Evolutionary conservation across 192 early-diverging fungal genomes (phyloP).

Genomic region (Umbelopsis ramanniana): DNA sequence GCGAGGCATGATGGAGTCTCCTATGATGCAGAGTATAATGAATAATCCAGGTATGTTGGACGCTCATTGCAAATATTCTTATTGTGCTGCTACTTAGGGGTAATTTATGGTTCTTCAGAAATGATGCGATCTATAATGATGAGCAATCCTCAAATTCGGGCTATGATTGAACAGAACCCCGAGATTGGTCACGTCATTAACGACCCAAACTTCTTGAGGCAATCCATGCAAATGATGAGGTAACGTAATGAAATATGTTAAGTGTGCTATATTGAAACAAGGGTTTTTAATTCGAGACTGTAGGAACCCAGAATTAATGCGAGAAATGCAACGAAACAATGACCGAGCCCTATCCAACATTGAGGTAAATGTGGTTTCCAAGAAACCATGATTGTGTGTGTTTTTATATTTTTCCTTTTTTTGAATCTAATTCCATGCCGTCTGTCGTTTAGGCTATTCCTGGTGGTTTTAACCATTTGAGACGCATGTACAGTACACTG

Average conservation of each 20-base stretch:
- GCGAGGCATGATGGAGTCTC: conserved; percentile 45
- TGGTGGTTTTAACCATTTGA: conserved; percentile 68
- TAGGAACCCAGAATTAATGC: conserved; percentile 65
- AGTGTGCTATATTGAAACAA: neutral
- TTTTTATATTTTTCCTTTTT: neutral
- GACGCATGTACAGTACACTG: conserved; percentile 58
- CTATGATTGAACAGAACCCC: conserved; percentile 64
- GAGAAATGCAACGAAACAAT: conserved; percentile 65
- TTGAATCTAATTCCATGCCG: neutral
- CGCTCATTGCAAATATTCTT: neutral
- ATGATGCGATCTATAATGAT: conserved; percentile 64
- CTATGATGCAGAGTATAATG: conserved; percentile 41
- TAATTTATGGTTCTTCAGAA: conserved; percentile 34
- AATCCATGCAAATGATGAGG: conserved; percentile 54
- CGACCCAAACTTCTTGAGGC: conserved; percentile 63
- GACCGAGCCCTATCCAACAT: conserved; percentile 68
- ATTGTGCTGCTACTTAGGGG: neutral
- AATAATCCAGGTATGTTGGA: conserved; percentile 39
- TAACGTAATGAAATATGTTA: neutral
- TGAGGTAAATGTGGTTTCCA: conserved; percentile 47
- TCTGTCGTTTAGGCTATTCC: conserved; percentile 48
- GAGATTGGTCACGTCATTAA: conserved; percentile 67
- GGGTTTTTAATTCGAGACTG: neutral
- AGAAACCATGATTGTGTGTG: too few species aligned
- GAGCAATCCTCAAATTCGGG: conserved; percentile 61